Evolutionary conservation across 371 early-diverging fungal species (phyloP).

Genomic region (Zychaea mexicana): DNA sequence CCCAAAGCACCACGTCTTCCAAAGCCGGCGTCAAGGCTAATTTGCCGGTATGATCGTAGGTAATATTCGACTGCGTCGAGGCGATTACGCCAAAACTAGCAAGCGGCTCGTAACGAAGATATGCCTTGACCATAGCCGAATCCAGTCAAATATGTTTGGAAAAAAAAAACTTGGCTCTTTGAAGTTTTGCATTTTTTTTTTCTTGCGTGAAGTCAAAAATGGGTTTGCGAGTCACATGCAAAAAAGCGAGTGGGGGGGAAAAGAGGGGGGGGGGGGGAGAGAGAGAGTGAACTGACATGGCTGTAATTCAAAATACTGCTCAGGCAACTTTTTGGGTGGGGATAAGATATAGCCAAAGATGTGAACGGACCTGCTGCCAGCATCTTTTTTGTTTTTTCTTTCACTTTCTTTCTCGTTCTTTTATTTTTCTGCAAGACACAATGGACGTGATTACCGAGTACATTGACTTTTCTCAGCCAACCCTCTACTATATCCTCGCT

Average conservation of each 20-base stretch:
- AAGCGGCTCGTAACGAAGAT: slow-evolving; percentile 82
- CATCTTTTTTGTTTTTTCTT: neutral
- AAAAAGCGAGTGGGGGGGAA: too few species aligned
- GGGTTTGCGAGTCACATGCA: neutral
- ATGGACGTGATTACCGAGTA: slow-evolving; percentile 9
- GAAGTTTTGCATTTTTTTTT: neutral
- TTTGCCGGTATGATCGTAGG: slow-evolving; percentile 73
- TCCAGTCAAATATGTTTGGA: neutral
- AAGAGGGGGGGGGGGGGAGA: too few species aligned
- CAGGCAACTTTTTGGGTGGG: neutral
- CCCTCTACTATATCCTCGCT: slow-evolving; percentile 69
- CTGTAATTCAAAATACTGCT: too few species aligned
- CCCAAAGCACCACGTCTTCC: slow-evolving; percentile 85
- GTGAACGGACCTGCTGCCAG: neutral
- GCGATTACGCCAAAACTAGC: slow-evolving; percentile 86
- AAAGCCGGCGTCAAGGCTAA: slow-evolving; percentile 80
- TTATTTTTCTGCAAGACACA: too few species aligned
- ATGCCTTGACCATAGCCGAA: slow-evolving; percentile 69
- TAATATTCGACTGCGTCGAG: slow-evolving; percentile 67
- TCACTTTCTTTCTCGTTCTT: neutral
- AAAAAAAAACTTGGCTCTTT: neutral
- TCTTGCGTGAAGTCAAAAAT: neutral
- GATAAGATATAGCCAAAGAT: too few species aligned
- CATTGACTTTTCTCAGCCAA: slow-evolving; percentile 65
- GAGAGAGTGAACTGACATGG: too few species aligned